phyloP scores from a whole-genome alignment of 164 flowering plant genomes.

The Stephania cephalantha region DNA sequence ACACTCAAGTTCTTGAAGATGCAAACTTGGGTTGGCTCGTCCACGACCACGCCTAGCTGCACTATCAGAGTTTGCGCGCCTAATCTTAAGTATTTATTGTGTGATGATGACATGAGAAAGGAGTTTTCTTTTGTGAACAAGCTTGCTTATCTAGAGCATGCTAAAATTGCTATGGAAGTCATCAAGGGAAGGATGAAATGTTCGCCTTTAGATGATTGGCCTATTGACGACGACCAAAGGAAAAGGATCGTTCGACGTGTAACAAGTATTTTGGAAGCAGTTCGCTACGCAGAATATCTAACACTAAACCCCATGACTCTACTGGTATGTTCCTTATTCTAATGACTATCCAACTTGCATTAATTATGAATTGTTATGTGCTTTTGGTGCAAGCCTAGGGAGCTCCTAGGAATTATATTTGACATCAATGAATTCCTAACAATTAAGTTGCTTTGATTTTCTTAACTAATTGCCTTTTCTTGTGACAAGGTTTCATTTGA shows the following conservation, averaged over 20 bases:
- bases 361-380: too few relatives aligned
- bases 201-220: too few relatives aligned
- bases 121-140: not conserved
- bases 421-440: too few relatives aligned
- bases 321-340: slow-evolving; percentile 2
- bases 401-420: too few relatives aligned
- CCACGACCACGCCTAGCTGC: not conserved
- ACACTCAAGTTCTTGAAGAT: not conserved
- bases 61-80: slow-evolving; percentile 7
- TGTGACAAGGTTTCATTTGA: not conserved
- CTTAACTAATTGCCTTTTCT: not conserved
- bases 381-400: too few relatives aligned
- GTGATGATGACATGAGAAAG: not conserved
- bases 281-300: not conserved
- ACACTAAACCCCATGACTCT: slow-evolving; percentile 5
- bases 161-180: not conserved
- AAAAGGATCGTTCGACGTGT: slow-evolving; percentile 1
- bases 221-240: not conserved
- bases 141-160: not conserved
- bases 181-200: not conserved
- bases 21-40: not conserved
- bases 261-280: not conserved
- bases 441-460: not conserved
- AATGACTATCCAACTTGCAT: too few relatives aligned
- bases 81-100: not conserved